Evolutionary conservation across 2,329 filamentous ascomycete species (phyloP), one percentile per base, ranked within the genome.

Genomic region (Aciculosporium take): DNA sequence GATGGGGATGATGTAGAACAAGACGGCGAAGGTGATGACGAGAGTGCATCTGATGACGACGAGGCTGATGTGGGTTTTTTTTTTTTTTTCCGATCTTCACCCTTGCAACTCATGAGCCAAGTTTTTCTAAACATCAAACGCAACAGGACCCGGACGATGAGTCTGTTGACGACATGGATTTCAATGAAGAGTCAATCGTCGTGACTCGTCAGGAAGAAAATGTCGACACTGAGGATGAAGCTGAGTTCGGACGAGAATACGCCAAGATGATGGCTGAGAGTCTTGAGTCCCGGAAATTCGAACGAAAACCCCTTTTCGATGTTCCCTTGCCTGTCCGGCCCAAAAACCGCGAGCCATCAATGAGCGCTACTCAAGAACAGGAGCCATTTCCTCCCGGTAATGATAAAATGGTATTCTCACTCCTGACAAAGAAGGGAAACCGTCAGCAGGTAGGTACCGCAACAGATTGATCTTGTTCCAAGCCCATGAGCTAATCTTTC

Each of bases 231-330:
- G 88, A 95, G 63, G 86, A 82, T 31, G 91, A 98, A 55, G 91
- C 89, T 6, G 91, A 98, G 32, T 98, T 98, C 57, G 93, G 98
- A 56, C 84, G 89, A 52, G 91, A 96, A 62, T 91, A 94, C 59
- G 88, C 91, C 29, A 95, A 94, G 62, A 84, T 98, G 76, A 96
- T 98, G 89, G 76, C 88, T 39, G 91, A 98, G 61, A 95, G 89
- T 64, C 67, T 94, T 53, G 91, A 98, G 51, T 93, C 89, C 4
- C 79, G 91, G 52, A 95, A 94, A 54, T 94, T 94, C 51, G 91
- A 98, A 56, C 84, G 91, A 47, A 95, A 94, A 63, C 79, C 84
- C 23, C 73, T 91, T 39, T 95, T 98, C 55, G 93, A 98, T 58
- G 85, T 96, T n/a, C 87, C 93, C 1, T 66, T 98, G n/a, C 91